Evolutionary conservation across 1,284 basidiomycete genomes (phyloP), one percentile per base, ranked within the genome.

Genomic region (Trametes polyzona): DNA sequence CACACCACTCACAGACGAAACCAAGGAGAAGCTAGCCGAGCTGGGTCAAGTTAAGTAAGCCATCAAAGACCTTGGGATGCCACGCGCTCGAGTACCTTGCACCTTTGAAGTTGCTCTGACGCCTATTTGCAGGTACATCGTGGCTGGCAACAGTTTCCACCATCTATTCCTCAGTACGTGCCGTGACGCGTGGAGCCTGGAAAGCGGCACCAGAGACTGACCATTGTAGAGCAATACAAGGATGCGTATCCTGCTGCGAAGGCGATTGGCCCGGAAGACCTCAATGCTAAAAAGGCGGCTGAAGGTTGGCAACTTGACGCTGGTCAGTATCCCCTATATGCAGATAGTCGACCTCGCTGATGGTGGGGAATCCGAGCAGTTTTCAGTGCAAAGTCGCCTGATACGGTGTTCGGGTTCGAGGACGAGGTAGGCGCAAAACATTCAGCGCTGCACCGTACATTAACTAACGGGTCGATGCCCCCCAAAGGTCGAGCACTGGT

Each of bases 361-460:
- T n/a, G n/a, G n/a, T n/a, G n/a, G n/a, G n/a, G n/a, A n/a, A n/a
- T n/a, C n/a, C n/a, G 7, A 26, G 19, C 33, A 88, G 87, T 75
- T 7, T 90, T 83, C 75, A 85, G 87, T n/a, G 73, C 69, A 30
- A 86, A 89, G 66, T 74, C 81, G 21, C 72, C 78, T 0, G 75
- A 76, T 24, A 84, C 83, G 3, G 74, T 76, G 57, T 92, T 91
- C 63, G 93, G 92, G 0, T 95, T 90, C 62, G 92, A 95, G 72
- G 82, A 87, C n/a, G 92, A 94, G 67, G 88, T 88, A 59, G 70
- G 77, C 65, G 8, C n/a, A n/a, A n/a, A n/a, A n/a, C n/a, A n/a
- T n/a, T n/a, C n/a, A n/a, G n/a, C 14, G 14, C 8, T 26, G 40
- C 21, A 12, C 40, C 17, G n/a, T 36, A 17, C 32, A 26, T 55